phyloP scores from a whole-genome alignment of 768 basidiomycete genomes.

The Tricholomella constricta region DNA sequence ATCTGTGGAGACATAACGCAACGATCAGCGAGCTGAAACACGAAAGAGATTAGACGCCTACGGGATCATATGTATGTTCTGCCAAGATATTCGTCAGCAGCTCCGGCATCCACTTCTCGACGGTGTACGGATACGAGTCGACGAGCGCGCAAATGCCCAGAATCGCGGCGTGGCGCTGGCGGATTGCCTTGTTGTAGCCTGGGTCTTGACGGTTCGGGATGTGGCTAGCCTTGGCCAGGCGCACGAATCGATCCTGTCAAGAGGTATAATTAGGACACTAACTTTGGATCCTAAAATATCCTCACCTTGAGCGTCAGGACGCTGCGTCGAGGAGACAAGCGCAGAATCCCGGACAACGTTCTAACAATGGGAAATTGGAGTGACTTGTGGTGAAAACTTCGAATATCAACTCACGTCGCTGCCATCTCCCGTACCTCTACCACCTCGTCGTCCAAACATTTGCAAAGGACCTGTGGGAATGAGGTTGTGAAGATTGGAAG shows the following conservation, averaged over 20 bases:
- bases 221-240: constrained; percentile 66
- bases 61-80: constrained; percentile 86
- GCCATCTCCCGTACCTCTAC: constrained; percentile 92
- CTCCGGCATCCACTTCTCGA: constrained; percentile 92
- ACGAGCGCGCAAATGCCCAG: constrained; percentile 93
- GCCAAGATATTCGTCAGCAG: constrained; percentile 77
- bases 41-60: constrained; percentile 31
- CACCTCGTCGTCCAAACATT: constrained; percentile 83
- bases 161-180: constrained; percentile 87
- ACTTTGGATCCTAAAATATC: constrained; percentile 15
- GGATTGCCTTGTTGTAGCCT: constrained; percentile 67
- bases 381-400: background rate
- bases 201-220: constrained; percentile 67
- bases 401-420: constrained; percentile 57
- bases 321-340: constrained; percentile 78
- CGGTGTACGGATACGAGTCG: constrained; percentile 93
- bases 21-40: constrained; percentile 14
- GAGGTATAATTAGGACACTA: background rate
- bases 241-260: constrained; percentile 72
- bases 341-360: constrained; percentile 80
- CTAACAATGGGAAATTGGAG: constrained; percentile 32
- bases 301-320: constrained; percentile 70
- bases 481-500: background rate
- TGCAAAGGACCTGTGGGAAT: constrained; percentile 64
- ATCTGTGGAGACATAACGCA: constrained; percentile 41